Base-by-base conservation (phyloP, 129 eudicot species). In the Gnaphalium uliginosum region DNA sequence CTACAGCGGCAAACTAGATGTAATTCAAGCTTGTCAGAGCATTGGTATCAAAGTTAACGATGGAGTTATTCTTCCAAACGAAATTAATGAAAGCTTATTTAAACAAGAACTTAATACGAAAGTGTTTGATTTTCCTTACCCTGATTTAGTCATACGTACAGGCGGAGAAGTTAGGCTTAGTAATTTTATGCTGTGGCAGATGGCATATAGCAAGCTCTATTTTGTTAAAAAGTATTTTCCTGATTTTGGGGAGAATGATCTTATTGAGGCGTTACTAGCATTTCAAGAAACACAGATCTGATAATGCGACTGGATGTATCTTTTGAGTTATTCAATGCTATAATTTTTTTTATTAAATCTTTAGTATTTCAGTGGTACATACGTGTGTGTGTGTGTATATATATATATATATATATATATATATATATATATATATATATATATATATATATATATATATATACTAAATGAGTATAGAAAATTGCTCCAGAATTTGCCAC, bases 161-260 rank as follows among this genome's bases (percentile, higher is more conserved):
- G 32, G 78, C 18, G 78, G 78, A 8, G 78, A 74, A 43, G 39
- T 74, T n/a, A n/a, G 78, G 57, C 78, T 74, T 24, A 74, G 78
- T 74, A 74, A 74, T 74, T 74, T 53, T 25, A 74, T 74, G 78
- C 39, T 74, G 43, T 74, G 78, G 60, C 78, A 74, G 57, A 74
- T 73, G 69, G 78, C 75, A 1, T 18, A 29, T 26, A 71, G 75
- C 29, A 37, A 74, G 69, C 78, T 74, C 10, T 74, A 74, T 60
- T 74, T 74, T n/a, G 21, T 8, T 0, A 4, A 60, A 4, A 74
- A 74, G 33, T 23, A 11, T 7, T 74, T 60, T 23, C 78, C 69
- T 1, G 70, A 74, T 37, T 74, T 74, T 9, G 60, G 13, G 60
- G 59, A 60, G 39, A 15, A 74, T 18, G 78, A 74, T 60, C 69